Percentiles rank a stretch among this genome's conserved stretches.
Evolutionary conservation across 176 grass and related monocot species (phyloP).

Genomic region (Oryza meyeriana): DNA sequence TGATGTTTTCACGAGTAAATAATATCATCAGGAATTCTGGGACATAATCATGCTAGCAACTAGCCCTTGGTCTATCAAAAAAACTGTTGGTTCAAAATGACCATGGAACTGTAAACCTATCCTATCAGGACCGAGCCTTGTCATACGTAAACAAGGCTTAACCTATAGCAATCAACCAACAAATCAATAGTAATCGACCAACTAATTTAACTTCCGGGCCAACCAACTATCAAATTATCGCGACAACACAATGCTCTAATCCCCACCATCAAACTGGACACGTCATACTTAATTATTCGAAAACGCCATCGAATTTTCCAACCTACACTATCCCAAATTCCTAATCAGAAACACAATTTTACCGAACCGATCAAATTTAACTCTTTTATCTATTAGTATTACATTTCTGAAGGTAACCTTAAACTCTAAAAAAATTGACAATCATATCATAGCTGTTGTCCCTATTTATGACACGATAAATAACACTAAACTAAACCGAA

Average conservation of each 20-base stretch:
- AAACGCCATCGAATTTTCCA: background rate
- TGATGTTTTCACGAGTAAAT: background rate
- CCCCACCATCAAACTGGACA: background rate
- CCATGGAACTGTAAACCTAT: background rate
- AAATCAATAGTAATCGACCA: conserved; percentile 7
- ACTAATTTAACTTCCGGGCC: conserved; percentile 16
- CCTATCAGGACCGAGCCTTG: background rate
- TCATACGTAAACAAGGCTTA: conserved; percentile 32
- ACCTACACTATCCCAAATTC: background rate
- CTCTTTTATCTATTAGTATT: too few species aligned
- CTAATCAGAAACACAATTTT: background rate
- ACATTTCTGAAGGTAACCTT: too few species aligned
- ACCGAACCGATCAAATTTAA: background rate
- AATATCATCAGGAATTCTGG: background rate
- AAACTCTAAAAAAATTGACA: too few species aligned
- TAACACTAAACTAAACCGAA: too few species aligned
- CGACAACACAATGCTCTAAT: background rate
- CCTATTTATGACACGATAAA: too few species aligned
- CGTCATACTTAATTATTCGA: background rate
- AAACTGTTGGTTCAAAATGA: background rate
- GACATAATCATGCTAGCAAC: background rate
- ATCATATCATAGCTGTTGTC: too few species aligned
- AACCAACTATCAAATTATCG: background rate
- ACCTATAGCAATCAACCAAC: conserved; percentile 19
- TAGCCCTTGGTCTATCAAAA: background rate